Base-by-base conservation (phyloP, 192 early-diverging fungal species). In the Linnemannia hyalina region DNA sequence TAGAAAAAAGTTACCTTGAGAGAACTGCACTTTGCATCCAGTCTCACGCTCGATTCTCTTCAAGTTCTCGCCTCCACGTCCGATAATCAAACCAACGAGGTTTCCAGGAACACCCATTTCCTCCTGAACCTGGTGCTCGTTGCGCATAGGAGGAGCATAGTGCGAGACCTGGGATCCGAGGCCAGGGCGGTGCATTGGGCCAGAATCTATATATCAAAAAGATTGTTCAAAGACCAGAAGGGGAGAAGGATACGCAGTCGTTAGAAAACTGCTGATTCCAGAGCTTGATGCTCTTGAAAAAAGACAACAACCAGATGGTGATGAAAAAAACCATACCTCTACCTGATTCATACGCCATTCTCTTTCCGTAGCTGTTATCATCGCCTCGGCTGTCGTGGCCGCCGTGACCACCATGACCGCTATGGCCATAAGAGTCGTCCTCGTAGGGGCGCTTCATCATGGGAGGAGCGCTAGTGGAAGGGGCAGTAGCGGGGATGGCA, bases 1-100 rank as follows among this genome's bases (percentile, higher is more conserved):
- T 32, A 6, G 26, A 35, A 10, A 63, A 8, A 29, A 23, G 18
- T 73, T 80, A 87, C 89, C 89, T 87, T 90, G 89, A 15, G 93
- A 92, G 76, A 97, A 92, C 89, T 97, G 96, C 9, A 97, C 91
- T 44, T 91, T 89, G 60, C 94, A 93, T 35, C 95, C 95, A 35
- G 93, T 93, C 29, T 89, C 88, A 70, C 92, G 90, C 85, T 97
- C 95, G 74, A 97, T 94, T 55, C 91, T 84, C 83, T 95, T 93
- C 78, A 97, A 81, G 88, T 94, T 96, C 63, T 95, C 95, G 8
- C 97, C 97, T 36, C 90, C 90, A 26, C 93, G 89, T 15, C 97
- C 97, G 86, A 97, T 97, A 42, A 97, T 91, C 57, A 96, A 80
- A 6, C 97, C 97, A 15, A 96, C 95, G 73, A 94, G 92, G 46